Evolutionary conservation across 495 filamentous ascomycete genomes (phyloP).

Genomic region (Trichoderma reesei): DNA sequence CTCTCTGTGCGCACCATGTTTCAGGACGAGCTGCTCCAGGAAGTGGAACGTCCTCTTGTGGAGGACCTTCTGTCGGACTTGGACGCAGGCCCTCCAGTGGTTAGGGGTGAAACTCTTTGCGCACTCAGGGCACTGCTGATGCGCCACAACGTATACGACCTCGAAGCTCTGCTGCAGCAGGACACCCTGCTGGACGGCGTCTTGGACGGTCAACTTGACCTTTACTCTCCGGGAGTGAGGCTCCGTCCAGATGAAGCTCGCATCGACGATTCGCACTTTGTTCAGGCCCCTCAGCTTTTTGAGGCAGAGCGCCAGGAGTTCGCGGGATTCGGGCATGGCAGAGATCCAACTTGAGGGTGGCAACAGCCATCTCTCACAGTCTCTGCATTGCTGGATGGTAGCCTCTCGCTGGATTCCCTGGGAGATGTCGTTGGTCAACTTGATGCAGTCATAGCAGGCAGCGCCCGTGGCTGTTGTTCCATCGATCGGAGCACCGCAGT

Average conservation of each 20-base stretch:
- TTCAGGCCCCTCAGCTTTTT: constrained; percentile 68
- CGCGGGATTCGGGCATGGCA: constrained; percentile 73
- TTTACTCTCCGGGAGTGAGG: constrained; percentile 84
- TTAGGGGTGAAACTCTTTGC: constrained; percentile 91
- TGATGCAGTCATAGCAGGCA: constrained; percentile 88
- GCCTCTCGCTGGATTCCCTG: constrained; percentile 81
- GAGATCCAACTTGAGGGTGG: constrained; percentile 79
- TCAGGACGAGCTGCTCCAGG: constrained; percentile 93
- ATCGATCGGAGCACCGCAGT: constrained; percentile 89
- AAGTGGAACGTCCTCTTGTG: constrained; percentile 97
- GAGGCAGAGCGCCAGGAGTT: constrained; percentile 82
- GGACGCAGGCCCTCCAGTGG: constrained; percentile 72
- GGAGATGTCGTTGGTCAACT: constrained; percentile 87
- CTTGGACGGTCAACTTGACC: constrained; percentile 88
- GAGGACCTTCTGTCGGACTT: constrained; percentile 91
- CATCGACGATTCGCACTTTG: constrained; percentile 87
- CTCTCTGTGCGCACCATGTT: constrained; percentile 83
- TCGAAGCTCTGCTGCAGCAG: constrained; percentile 92
- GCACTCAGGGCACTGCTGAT: constrained; percentile 86
- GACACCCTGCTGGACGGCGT: constrained; percentile 55
- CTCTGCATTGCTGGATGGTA: constrained; percentile 71
- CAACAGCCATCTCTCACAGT: constrained; percentile 89
- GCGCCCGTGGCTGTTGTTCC: constrained; percentile 80
- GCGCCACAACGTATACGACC: constrained; percentile 79
- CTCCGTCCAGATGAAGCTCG: constrained; percentile 96